phyloP scores from a whole-genome alignment of 2,329 filamentous ascomycete genomes.

The Tolypocladium ophioglossoides region DNA sequence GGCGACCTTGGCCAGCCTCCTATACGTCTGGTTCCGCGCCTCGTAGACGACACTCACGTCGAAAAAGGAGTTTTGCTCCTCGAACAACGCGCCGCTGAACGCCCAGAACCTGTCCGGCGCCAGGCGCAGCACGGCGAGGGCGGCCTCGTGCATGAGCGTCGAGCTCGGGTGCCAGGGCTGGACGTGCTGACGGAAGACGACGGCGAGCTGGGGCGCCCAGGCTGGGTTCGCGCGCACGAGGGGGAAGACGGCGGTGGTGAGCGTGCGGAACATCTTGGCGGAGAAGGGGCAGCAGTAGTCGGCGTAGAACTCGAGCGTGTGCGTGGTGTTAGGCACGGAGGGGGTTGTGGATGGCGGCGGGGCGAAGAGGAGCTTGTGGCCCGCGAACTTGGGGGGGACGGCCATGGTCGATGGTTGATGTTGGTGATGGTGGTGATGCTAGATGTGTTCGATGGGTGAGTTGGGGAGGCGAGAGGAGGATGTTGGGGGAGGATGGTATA shows the following conservation, averaged over 20 bases:
- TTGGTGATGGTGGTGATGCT: slow-evolving; percentile 1
- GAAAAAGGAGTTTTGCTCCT: slow-evolving; percentile 66
- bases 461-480: background rate
- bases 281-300: slow-evolving; percentile 82
- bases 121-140: slow-evolving; percentile 63
- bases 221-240: slow-evolving; percentile 50
- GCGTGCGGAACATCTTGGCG: slow-evolving; percentile 63
- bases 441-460: background rate
- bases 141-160: slow-evolving; percentile 74
- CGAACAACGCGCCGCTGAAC: slow-evolving; percentile 59
- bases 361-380: slow-evolving; percentile 51
- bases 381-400: slow-evolving; percentile 66
- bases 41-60: slow-evolving; percentile 79
- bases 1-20: slow-evolving; percentile 66
- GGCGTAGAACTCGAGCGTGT: slow-evolving; percentile 59
- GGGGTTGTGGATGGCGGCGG: slow-evolving; percentile 20
- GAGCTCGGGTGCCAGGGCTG: slow-evolving; percentile 92
- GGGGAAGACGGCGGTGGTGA: slow-evolving; percentile 57
- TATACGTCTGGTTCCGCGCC: slow-evolving; percentile 74
- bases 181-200: slow-evolving; percentile 85
- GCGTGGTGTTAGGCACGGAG: slow-evolving; percentile 32
- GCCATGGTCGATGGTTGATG: slow-evolving; percentile 42
- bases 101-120: slow-evolving; percentile 67
- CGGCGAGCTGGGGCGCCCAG: slow-evolving; percentile 46
- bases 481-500: background rate